Conservation (phyloP, 768 basidiomycete genomes). For the Psilocybe sp. region DNA sequence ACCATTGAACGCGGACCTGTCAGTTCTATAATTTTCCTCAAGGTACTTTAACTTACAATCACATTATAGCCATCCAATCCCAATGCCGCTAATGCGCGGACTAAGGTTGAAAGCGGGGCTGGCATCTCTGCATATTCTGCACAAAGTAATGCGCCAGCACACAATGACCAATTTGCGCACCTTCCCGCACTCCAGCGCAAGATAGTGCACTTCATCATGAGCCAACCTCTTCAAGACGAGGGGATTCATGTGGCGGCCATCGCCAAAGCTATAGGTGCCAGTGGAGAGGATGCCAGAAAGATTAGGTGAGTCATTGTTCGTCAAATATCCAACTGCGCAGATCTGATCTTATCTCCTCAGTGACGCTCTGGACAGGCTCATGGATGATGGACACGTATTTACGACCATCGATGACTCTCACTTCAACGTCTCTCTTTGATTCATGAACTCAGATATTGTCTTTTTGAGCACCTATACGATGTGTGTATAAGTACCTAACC, state of each 20-base stretch:
- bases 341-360: conserved; percentile 32
- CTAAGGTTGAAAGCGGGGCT: conserved; percentile 5
- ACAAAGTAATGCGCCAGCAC: conserved; percentile 20
- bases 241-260: conserved; percentile 77
- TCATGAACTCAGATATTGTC: no score
- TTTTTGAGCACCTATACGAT: no score
- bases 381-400: conserved; percentile 79
- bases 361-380: conserved; percentile 69
- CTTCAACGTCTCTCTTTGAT: conserved; percentile 50
- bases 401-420: conserved; percentile 84
- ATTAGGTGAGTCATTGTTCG: conserved; percentile 49
- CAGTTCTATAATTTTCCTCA: conserved; percentile 19
- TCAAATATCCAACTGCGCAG: neutral
- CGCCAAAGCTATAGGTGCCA: conserved; percentile 54
- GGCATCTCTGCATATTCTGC: conserved; percentile 41
- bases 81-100: conserved; percentile 2
- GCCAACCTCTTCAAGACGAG: conserved; percentile 45
- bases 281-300: conserved; percentile 42
- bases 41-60: conserved; percentile 16
- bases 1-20: conserved; percentile 67
- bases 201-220: conserved; percentile 66
- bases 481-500: no score
- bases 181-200: conserved; percentile 57
- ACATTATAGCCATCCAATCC: conserved; percentile 15
- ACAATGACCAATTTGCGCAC: conserved; percentile 47